A percentile compares a stretch with the other conserved stretches of the same genome.
Conservation (phyloP, 1,284 basidiomycete species). For the Golubevia sp. region DNA sequence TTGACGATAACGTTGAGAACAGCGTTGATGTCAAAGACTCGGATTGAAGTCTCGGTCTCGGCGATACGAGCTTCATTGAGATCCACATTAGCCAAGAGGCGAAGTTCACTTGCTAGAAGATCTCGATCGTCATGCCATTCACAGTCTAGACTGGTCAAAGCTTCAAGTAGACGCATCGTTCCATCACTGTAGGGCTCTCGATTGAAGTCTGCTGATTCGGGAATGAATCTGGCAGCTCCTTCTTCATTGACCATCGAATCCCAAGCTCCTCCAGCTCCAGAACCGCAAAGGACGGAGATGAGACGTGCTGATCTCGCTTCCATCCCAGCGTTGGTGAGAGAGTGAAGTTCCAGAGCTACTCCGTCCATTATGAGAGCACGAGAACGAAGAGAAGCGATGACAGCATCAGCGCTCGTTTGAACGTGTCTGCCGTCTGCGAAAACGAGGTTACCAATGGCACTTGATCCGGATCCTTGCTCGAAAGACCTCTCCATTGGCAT, state of each 20-base stretch:
- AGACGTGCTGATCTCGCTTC: slow-evolving; percentile 71
- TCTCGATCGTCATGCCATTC: slow-evolving; percentile 77
- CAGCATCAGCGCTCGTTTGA: slow-evolving; percentile 73
- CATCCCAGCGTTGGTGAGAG: slow-evolving; percentile 74
- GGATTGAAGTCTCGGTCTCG: slow-evolving; percentile 74
- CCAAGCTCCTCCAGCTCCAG: slow-evolving; percentile 60
- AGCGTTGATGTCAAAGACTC: slow-evolving; percentile 74
- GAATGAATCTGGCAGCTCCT: slow-evolving; percentile 24
- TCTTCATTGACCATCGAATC: slow-evolving; percentile 61
- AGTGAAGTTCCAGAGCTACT: slow-evolving; percentile 85
- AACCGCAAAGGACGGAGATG: slow-evolving; percentile 72
- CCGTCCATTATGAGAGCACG: slow-evolving; percentile 85
- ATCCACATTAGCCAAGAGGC: slow-evolving; percentile 70
- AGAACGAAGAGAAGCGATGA: slow-evolving; percentile 79
- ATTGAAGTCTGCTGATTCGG: slow-evolving; percentile 64
- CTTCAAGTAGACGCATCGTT: slow-evolving; percentile 83
- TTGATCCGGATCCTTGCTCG: slow-evolving; percentile 31
- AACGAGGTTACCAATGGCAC: slow-evolving; percentile 71
- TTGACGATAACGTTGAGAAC: slow-evolving; percentile 64
- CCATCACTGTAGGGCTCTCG: slow-evolving; percentile 64
- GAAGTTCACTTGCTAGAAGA: slow-evolving; percentile 68
- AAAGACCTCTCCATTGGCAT: slow-evolving; percentile 26
- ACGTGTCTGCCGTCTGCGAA: slow-evolving; percentile 75
- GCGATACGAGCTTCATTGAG: slow-evolving; percentile 75
- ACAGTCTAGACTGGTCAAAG: slow-evolving; percentile 82